Conservation (phyloP, 192 early-diverging fungal genomes). For the Rhizophagus prolifer region DNA sequence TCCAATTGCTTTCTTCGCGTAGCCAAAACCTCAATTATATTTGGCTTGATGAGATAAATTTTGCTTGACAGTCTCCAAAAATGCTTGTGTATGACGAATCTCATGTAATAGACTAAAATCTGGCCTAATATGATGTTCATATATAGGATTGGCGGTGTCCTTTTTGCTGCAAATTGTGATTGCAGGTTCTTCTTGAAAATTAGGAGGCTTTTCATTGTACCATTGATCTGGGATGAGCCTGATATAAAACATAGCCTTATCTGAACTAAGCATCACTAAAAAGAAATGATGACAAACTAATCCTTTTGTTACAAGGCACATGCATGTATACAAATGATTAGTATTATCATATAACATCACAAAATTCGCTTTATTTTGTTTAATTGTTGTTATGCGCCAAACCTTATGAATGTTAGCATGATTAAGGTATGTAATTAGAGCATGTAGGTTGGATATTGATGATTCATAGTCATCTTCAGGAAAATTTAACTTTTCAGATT, state of each 20-base stretch:
- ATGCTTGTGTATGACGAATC: no score
- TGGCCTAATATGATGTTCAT: no score
- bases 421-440: background rate
- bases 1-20: background rate
- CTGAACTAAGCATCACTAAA: background rate
- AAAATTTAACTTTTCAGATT: no score
- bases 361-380: background rate
- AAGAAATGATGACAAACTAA: background rate
- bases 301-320: background rate
- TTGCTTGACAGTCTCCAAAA: no score
- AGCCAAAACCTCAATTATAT: background rate
- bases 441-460: background rate
- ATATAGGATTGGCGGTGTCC: no score
- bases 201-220: background rate
- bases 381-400: background rate
- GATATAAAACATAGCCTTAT: background rate
- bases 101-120: no score
- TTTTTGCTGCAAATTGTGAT: background rate
- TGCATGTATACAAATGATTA: conserved; percentile 1
- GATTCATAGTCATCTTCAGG: background rate
- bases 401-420: background rate
- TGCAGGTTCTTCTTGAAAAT: background rate
- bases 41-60: background rate
- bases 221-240: background rate
- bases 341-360: background rate